phyloP scores from a whole-genome alignment of 305 asterid species.

The Vinca major region DNA sequence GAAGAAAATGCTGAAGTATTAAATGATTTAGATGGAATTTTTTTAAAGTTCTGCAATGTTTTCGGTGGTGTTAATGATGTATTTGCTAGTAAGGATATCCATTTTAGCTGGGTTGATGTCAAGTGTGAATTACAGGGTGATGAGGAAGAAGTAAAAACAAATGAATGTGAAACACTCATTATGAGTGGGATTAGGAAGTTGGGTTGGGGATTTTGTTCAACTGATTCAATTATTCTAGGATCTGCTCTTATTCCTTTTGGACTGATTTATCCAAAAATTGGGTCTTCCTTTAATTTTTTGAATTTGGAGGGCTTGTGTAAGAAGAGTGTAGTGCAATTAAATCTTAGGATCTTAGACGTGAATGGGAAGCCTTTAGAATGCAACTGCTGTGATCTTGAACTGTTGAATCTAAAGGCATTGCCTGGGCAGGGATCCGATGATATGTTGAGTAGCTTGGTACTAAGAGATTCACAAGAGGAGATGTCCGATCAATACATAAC shows the following conservation, averaged over 20 bases:
- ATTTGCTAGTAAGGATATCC: slow-evolving; percentile 48
- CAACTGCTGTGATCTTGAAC: slow-evolving; percentile 64
- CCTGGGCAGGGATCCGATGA: slow-evolving; percentile 25
- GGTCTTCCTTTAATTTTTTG: slow-evolving; percentile 32
- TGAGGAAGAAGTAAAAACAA: slow-evolving; percentile 16
- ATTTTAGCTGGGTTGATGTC: slow-evolving; percentile 73
- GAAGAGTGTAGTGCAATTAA: slow-evolving; percentile 38
- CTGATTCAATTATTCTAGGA: slow-evolving; percentile 53
- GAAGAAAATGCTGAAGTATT: slow-evolving; percentile 11
- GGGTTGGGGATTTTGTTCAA: slow-evolving; percentile 82
- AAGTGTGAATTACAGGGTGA: slow-evolving; percentile 21
- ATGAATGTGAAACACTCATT: slow-evolving; percentile 19
- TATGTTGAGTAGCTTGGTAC: slow-evolving; percentile 22
- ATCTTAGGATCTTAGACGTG: slow-evolving; percentile 59
- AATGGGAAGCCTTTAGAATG: slow-evolving; percentile 65
- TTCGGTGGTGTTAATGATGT: slow-evolving; percentile 43
- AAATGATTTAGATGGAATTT: slow-evolving; percentile 22
- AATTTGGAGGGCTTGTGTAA: slow-evolving; percentile 25
- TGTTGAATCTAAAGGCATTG: slow-evolving; percentile 33
- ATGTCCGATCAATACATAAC: slow-evolving; percentile 19
- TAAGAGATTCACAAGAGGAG: slow-evolving; percentile 29
- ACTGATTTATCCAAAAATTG: slow-evolving; percentile 66
- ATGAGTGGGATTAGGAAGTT: slow-evolving; percentile 38
- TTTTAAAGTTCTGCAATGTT: slow-evolving; percentile 27
- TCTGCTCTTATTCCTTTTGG: slow-evolving; percentile 73